Evolutionary conservation across 202 grass and related monocot genomes (phyloP), one percentile per base, ranked within the genome.

Genomic region (Setaria viridis): DNA sequence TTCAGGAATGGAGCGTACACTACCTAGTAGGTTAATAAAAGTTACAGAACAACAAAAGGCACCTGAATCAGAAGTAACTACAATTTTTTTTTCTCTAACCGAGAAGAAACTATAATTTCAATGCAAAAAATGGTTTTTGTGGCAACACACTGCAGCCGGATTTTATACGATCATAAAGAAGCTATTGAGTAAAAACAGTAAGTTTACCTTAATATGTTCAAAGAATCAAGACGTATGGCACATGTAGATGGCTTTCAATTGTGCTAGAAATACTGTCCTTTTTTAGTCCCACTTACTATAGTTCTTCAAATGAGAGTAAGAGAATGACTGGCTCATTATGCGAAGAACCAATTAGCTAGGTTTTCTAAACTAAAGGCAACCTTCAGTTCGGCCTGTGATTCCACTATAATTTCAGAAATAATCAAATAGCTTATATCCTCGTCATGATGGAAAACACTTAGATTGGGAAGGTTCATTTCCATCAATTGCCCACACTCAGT

Each of bases 321-420:
- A 45, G 42, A 72, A 62, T 56, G 57, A 7, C 4, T 67, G 20
- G 17, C 6, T 80, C 37, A 30, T 11, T 47, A 69, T 15, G 9
- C 4, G 4, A 80, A 58, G 20, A 67, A 69, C 57, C 15, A 53
- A 62, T 51, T 72, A 58, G 33, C 33, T 13, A 17, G 63, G 30
- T 51, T 53, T 55, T 79, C 17, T 35, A 41, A 82, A 77, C 25
- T 55, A 49, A 47, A 25, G 13, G 55, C 12, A 79, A 66, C 20
- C 67, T 84, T 84, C 47, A 30, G 34, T 84, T 49, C 9, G 3
- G 13, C 50, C 20, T 74, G 59, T 2, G 9, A 74, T 21, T 88
- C 53, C 25, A 66, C 13, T 37, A 74, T 46, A 66, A 58, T 72
- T 66, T 43, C 56, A 83, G 45, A 78, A 60, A 62, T 54, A 88